A percentile compares a stretch with the other conserved stretches of the same genome.
These are phyloP conservation scores for Clavispora asparagi DNA, from an alignment of 805 yeast genomes.

Conservation along the genomic window DNA sequence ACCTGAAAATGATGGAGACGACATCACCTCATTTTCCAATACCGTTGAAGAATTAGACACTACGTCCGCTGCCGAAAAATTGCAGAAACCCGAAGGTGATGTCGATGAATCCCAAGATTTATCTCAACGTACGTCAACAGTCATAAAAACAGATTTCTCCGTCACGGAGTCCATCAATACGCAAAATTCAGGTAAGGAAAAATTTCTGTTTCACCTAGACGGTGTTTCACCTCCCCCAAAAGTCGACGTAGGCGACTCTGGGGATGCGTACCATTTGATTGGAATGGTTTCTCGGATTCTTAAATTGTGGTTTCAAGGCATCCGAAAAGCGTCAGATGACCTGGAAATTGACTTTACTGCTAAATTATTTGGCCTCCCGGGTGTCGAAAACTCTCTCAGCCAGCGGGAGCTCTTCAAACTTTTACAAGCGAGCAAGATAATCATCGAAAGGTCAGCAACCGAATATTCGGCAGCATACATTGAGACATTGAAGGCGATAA, in stretches of 20 bases:
- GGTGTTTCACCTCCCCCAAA: too few species aligned
- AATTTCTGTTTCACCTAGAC: too few species aligned
- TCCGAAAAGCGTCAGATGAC: slow-evolving; percentile 6
- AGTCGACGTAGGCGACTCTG: background rate
- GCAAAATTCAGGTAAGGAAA: too few species aligned
- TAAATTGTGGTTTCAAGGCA: slow-evolving; percentile 18
- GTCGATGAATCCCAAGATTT: background rate
- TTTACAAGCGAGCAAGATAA: slow-evolving; percentile 14
- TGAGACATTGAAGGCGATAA: slow-evolving; percentile 20
- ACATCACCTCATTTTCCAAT: slow-evolving; percentile 4
- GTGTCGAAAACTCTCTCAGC: slow-evolving; percentile 9
- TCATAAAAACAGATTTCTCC: too few species aligned
- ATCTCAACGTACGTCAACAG: background rate
- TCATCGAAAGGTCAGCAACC: slow-evolving; percentile 12
- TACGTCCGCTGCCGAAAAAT: background rate
- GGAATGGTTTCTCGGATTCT: slow-evolving; percentile 11
- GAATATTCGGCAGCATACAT: slow-evolving; percentile 10
- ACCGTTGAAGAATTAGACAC: background rate
- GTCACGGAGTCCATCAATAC: too few species aligned
- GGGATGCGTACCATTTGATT: slow-evolving; percentile 4
- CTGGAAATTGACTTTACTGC: slow-evolving; percentile 10
- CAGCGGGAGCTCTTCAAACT: slow-evolving; percentile 13
- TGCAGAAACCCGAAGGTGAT: background rate
- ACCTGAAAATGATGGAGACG: slow-evolving; percentile 17
- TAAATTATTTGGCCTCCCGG: slow-evolving; percentile 17